A percentile compares a stretch with the other conserved stretches of the same genome.
Evolutionary conservation across 495 filamentous ascomycete species (phyloP).

Genomic region (Sabuloglossum arenarium): DNA sequence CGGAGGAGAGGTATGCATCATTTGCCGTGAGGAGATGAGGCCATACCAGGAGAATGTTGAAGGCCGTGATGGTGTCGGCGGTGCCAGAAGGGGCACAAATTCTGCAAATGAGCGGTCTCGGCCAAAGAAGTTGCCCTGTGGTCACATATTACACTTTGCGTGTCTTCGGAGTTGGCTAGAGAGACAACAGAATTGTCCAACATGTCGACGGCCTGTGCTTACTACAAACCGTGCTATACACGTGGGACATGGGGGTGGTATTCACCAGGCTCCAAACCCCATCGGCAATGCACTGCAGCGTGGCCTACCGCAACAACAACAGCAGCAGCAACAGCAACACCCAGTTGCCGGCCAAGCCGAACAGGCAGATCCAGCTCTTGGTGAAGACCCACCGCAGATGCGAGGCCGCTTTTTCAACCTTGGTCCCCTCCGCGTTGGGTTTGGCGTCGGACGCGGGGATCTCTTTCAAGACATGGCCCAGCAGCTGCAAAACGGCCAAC

Average conservation of each 20-base stretch:
- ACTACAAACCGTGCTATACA: conserved; percentile 14
- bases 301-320: conserved; percentile 1
- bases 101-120: conserved; percentile 57
- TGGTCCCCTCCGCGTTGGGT: conserved; percentile 35
- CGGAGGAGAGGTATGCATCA: conserved; percentile 86
- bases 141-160: conserved; percentile 83
- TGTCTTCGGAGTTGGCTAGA: conserved; percentile 97
- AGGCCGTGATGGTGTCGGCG: conserved; percentile 13
- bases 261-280: conserved; percentile 11
- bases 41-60: conserved; percentile 28
- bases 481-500: conserved; percentile 24
- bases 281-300: conserved; percentile 1
- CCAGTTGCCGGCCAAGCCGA: conserved; percentile 10
- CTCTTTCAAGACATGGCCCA: conserved; percentile 31
- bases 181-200: conserved; percentile 91
- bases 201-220: conserved; percentile 69
- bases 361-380: conserved; percentile 12
- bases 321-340: neutral
- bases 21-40: conserved; percentile 91
- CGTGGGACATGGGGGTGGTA: conserved; percentile 14
- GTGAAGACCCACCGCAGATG: conserved; percentile 15
- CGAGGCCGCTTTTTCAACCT: conserved; percentile 29
- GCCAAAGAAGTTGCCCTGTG: conserved; percentile 89
- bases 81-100: conserved; percentile 17
- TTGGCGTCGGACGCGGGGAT: conserved; percentile 31